Conservation (phyloP, 306 rosid genomes). For the Benincasa hispida region DNA sequence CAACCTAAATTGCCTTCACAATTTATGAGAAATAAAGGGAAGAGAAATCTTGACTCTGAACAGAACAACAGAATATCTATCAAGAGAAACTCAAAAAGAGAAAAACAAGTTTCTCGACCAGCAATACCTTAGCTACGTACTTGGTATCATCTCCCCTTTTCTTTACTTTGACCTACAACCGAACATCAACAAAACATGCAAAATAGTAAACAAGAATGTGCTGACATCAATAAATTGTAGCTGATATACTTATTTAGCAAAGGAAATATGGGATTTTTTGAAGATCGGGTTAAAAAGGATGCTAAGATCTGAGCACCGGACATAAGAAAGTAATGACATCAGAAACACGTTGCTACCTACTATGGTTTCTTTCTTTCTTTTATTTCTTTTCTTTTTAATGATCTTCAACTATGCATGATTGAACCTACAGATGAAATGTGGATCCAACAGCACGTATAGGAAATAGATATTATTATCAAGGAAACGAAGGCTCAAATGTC, state of each 20-base stretch:
- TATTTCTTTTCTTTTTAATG: no score
- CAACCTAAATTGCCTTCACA: not conserved
- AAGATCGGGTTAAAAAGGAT: not conserved
- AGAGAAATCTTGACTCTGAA: not conserved
- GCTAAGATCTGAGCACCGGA: not conserved
- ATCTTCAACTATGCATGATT: no score
- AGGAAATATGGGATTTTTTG: not conserved
- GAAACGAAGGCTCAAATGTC: conserved; percentile 2
- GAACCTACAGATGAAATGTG: no score
- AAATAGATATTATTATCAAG: not conserved
- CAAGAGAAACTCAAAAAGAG: not conserved
- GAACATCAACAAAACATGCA: conserved; percentile 10
- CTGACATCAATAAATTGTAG: not conserved
- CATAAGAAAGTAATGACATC: not conserved
- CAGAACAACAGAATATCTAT: not conserved
- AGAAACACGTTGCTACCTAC: not conserved
- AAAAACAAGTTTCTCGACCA: conserved; percentile 10
- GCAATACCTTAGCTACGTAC: conserved; percentile 88
- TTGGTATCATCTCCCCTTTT: conserved; percentile 95
- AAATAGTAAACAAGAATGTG: conserved; percentile 5
- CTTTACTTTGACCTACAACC: conserved; percentile 84
- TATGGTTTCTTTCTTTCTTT: not conserved
- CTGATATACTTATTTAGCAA: not conserved
- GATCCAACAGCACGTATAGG: not conserved
- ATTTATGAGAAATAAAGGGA: not conserved